Conservation (phyloP, 495 filamentous ascomycete species). For the Astrothelium macrocarpum region DNA sequence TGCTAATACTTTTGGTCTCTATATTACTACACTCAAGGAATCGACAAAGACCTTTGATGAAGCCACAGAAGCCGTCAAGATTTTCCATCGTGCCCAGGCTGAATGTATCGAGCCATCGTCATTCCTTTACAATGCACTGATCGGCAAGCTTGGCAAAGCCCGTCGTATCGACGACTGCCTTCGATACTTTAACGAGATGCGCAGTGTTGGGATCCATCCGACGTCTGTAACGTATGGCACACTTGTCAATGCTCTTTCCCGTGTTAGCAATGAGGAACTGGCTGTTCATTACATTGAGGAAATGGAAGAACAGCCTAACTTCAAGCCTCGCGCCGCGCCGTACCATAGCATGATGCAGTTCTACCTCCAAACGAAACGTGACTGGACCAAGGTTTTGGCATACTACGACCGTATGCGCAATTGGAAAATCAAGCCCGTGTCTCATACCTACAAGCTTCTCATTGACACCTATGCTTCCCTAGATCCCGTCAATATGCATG, state of each 20-base stretch:
- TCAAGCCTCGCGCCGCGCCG: constrained; percentile 91
- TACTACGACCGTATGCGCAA: constrained; percentile 92
- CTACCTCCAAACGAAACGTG: constrained; percentile 94
- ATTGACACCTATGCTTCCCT: constrained; percentile 93
- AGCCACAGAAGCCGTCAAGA: constrained; percentile 89
- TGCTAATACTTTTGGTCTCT: constrained; percentile 94
- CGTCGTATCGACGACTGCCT: constrained; percentile 96
- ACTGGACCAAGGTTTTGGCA: constrained; percentile 83
- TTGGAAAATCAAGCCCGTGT: constrained; percentile 79
- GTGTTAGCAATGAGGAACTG: constrained; percentile 93
- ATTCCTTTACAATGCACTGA: constrained; percentile 96
- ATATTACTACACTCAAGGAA: constrained; percentile 95
- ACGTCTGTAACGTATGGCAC: constrained; percentile 98
- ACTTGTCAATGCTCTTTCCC: constrained; percentile 93
- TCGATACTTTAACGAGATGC: constrained; percentile 97
- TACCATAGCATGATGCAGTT: constrained; percentile 99
- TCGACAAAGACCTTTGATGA: constrained; percentile 96
- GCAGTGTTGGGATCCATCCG: constrained; percentile 79
- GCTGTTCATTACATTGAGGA: constrained; percentile 97
- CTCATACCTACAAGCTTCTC: constrained; percentile 95
- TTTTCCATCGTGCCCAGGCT: constrained; percentile 86
- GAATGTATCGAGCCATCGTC: constrained; percentile 93
- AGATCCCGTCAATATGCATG: constrained; percentile 81
- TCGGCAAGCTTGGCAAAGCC: constrained; percentile 95
- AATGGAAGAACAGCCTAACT: constrained; percentile 98